Evolutionary conservation across 352 stramenopile species (phyloP).

Genomic region (Phytophthora lateralis): DNA sequence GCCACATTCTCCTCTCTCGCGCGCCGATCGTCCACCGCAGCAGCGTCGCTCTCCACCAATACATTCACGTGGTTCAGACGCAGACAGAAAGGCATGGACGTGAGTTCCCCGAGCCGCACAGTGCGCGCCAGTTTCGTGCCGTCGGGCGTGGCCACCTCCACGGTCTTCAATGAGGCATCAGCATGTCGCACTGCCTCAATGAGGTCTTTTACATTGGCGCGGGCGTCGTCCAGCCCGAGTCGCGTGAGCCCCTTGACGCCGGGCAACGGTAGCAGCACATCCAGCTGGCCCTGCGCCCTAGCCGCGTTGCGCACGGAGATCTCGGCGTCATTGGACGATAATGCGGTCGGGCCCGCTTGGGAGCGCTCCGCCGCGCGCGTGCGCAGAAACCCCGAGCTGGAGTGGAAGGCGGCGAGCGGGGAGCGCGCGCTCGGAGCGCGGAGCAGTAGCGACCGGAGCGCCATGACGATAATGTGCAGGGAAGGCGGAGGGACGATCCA

Average conservation of each 20-base stretch:
- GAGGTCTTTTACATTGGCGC: constrained; percentile 53
- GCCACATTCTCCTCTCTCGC: constrained; percentile 50
- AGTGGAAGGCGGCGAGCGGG: constrained; percentile 18
- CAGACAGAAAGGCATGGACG: constrained; percentile 70
- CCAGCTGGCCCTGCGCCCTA: constrained; percentile 42
- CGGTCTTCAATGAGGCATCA: constrained; percentile 62
- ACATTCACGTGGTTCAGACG: constrained; percentile 73
- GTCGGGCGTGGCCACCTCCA: constrained; percentile 70
- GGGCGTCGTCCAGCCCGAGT: constrained; percentile 45
- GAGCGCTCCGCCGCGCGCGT: constrained; percentile 23
- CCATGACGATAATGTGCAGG: background rate
- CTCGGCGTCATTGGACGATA: constrained; percentile 9
- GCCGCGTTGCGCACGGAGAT: constrained; percentile 58
- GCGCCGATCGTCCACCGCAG: constrained; percentile 33
- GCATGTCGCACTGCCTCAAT: constrained; percentile 56
- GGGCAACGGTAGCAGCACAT: constrained; percentile 67
- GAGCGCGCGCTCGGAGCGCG: constrained; percentile 11
- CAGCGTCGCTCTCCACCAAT: constrained; percentile 52
- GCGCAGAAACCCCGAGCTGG: constrained; percentile 19
- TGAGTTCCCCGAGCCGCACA: constrained; percentile 64
- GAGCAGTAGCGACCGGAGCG: constrained; percentile 2
- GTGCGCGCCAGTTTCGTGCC: constrained; percentile 72
- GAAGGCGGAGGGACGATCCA: no score
- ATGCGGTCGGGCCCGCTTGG: constrained; percentile 4
- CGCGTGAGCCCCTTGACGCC: constrained; percentile 56